A percentile compares a stretch with the other conserved stretches of the same genome.
Evolutionary conservation across 164 flowering plant genomes (phyloP).

Genomic region (Berberis thunbergii): DNA sequence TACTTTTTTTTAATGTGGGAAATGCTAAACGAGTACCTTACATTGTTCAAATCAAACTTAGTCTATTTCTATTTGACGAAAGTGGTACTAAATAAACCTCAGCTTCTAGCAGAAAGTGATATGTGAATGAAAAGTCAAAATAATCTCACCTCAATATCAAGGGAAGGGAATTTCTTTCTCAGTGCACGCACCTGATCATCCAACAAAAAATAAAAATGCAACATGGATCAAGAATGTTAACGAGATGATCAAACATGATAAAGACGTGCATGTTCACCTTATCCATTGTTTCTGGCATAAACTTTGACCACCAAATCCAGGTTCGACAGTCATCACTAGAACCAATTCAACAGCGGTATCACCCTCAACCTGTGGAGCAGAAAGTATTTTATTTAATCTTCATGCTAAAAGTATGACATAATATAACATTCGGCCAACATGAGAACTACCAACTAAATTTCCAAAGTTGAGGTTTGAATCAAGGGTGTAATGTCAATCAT

Average conservation of each 20-base stretch:
- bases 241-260: not conserved
- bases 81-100: too few species aligned
- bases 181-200: conserved; percentile 52
- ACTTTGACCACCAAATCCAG: conserved; percentile 99
- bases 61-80: too few species aligned
- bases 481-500: not conserved
- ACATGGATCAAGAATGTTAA: not conserved
- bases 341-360: conserved; percentile 91
- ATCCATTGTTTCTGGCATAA: conserved; percentile 95
- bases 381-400: too few species aligned
- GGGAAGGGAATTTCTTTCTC: conserved; percentile 84
- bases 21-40: too few species aligned
- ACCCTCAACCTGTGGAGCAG: conserved; percentile 49
- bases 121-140: too few species aligned
- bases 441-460: too few species aligned
- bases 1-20: too few species aligned
- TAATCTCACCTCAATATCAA: conserved; percentile 26
- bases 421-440: too few species aligned
- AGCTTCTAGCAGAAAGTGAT: too few species aligned
- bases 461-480: too few species aligned
- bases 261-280: conserved; percentile 38
- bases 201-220: conserved; percentile 4
- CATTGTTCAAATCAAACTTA: too few species aligned
- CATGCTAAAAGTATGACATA: too few species aligned
- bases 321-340: conserved; percentile 98